These are phyloP conservation scores for Backusella westeae DNA, from an alignment of 192 early-diverging fungal species.

Conservation along the genomic window DNA sequence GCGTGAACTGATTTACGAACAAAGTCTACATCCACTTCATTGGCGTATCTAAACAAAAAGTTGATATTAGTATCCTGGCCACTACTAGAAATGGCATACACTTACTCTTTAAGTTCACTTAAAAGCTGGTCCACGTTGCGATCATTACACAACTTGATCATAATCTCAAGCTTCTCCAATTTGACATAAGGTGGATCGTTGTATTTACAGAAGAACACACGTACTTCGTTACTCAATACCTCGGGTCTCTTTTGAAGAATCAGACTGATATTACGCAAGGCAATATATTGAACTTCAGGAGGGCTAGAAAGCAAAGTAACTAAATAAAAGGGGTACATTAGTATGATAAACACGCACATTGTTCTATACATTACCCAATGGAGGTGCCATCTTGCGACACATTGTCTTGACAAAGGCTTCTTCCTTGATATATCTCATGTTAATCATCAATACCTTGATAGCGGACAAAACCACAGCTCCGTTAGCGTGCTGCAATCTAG, in stretches of 20 bases:
- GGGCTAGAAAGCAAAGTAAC: slow-evolving; percentile 86
- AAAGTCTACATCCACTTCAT: slow-evolving; percentile 97
- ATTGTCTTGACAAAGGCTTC: slow-evolving; percentile 74
- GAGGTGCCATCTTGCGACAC: slow-evolving; percentile 90
- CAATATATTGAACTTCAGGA: slow-evolving; percentile 96
- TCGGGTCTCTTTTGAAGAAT: slow-evolving; percentile 89
- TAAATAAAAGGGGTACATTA: slow-evolving; percentile 17
- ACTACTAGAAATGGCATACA: background rate
- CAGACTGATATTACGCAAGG: slow-evolving; percentile 94
- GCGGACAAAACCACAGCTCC: slow-evolving; percentile 93
- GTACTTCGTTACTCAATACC: slow-evolving; percentile 87
- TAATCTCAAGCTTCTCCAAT: slow-evolving; percentile 91
- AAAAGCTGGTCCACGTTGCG: slow-evolving; percentile 90
- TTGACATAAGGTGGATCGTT: slow-evolving; percentile 99
- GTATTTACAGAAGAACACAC: slow-evolving; percentile 98
- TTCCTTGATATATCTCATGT: slow-evolving; percentile 60
- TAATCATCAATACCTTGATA: slow-evolving; percentile 81
- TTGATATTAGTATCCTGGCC: background rate
- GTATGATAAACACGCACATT: background rate
- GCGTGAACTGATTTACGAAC: slow-evolving; percentile 85
- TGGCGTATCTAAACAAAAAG: slow-evolving; percentile 69
- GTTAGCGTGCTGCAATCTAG: slow-evolving; percentile 94
- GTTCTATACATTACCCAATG: slow-evolving; percentile 62
- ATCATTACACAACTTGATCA: slow-evolving; percentile 85
- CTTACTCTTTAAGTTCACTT: slow-evolving; percentile 91